Evolutionary conservation across 768 basidiomycete species (phyloP).

Genomic region (Mrakia blollopis): DNA sequence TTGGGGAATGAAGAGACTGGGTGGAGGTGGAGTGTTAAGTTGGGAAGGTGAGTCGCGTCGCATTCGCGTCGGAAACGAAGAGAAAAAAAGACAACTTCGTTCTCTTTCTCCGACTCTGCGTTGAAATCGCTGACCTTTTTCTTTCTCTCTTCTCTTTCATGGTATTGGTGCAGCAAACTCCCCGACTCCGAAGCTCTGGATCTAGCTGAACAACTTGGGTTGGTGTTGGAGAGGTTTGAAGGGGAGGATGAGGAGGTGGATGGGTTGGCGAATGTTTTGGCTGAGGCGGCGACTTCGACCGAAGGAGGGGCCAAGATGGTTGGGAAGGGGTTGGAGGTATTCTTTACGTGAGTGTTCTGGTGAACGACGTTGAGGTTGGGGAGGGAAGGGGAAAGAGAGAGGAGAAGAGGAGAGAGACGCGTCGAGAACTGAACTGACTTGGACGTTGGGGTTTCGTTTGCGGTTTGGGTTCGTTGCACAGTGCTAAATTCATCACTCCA

Average conservation of each 20-base stretch:
- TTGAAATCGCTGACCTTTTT: neutral
- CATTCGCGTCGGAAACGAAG: too few relatives aligned
- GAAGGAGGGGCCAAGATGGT: conserved; percentile 10
- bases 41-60: conserved; percentile 16
- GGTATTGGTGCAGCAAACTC: conserved; percentile 7
- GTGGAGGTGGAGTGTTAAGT: conserved; percentile 15
- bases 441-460: too few relatives aligned
- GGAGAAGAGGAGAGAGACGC: too few relatives aligned
- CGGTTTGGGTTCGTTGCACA: neutral
- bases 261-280: neutral
- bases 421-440: neutral
- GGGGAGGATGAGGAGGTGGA: neutral
- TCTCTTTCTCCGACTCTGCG: neutral
- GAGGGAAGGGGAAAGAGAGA: neutral
- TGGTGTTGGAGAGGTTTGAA: neutral
- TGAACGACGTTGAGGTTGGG: neutral
- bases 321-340: neutral
- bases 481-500: neutral
- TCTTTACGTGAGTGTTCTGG: conserved; percentile 13
- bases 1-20: neutral
- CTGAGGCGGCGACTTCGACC: neutral
- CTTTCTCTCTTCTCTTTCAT: neutral
- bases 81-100: too few relatives aligned
- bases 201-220: neutral
- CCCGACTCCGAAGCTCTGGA: neutral